Percentiles rank a stretch among this genome's conserved stretches.
These are phyloP conservation scores for Hypoxylon perforatum DNA, from an alignment of 495 filamentous ascomycete species.

Conservation along the genomic window DNA sequence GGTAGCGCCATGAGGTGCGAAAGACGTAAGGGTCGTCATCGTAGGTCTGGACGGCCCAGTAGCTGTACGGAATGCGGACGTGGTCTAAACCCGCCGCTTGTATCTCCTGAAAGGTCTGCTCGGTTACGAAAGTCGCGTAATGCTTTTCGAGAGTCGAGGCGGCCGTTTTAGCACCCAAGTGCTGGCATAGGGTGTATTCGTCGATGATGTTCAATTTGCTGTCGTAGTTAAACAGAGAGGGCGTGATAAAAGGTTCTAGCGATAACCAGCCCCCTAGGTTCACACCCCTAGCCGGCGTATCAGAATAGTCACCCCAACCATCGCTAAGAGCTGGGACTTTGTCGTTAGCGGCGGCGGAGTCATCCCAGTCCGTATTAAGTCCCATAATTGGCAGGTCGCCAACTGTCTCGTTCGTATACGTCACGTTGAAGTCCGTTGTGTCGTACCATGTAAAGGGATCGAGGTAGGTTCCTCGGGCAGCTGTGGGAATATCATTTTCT, in stretches of 20 bases:
- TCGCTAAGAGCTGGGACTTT: constrained; percentile 83
- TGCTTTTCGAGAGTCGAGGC: constrained; percentile 81
- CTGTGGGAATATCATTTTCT: constrained; percentile 70
- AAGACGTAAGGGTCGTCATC: constrained; percentile 88
- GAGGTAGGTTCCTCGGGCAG: constrained; percentile 77
- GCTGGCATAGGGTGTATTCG: constrained; percentile 81
- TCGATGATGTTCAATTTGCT: constrained; percentile 75
- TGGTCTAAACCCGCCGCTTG: constrained; percentile 92
- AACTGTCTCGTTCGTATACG: constrained; percentile 86
- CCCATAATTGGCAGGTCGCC: constrained; percentile 93
- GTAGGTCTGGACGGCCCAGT: constrained; percentile 93
- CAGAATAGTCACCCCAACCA: constrained; percentile 78
- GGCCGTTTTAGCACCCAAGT: constrained; percentile 72
- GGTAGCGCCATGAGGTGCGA: constrained; percentile 91
- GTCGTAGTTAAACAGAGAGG: constrained; percentile 86
- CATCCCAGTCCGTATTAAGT: constrained; percentile 86
- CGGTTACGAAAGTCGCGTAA: constrained; percentile 87
- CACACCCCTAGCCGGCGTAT: constrained; percentile 83
- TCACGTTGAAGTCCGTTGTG: constrained; percentile 91
- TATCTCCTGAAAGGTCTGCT: constrained; percentile 86
- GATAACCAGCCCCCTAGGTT: constrained; percentile 96
- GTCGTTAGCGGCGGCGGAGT: constrained; percentile 78
- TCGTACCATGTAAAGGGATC: constrained; percentile 96
- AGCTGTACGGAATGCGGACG: constrained; percentile 92
- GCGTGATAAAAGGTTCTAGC: constrained; percentile 94